Base-by-base conservation (phyloP, 75 land plant genomes). In the Ceratopteris richardii region DNA sequence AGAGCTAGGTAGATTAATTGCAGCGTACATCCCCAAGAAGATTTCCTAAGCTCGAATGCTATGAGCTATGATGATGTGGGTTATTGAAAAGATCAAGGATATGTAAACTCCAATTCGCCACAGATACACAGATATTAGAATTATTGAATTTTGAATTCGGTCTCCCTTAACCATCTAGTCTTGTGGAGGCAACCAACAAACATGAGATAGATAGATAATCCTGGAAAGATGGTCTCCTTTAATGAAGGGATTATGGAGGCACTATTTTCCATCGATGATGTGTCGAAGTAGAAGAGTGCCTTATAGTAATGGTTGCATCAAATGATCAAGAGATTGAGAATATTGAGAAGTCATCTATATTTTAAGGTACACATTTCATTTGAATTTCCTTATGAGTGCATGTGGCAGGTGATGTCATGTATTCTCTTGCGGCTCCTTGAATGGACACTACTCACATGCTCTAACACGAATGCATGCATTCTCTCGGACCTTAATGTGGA, bases 101-200 rank as follows among this genome's bases (percentile, higher is more conserved):
- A 0, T 69, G 70, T 21, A 26, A 30, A 21, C 47, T 57, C 19
- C 70, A 79, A 0, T 12, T 60, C 33, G 81, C 76, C 52, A 52
- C 62, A n/a, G 59, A 3, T 3, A 61, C 40, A 54, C 88, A 30
- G 23, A 84, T 70, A 0, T 84, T 84, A 0, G 88, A 81, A 36
- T 84, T 84, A 44, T 65, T 75, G 51, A 72, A 81, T 48, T n/a
- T n/a, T n/a, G n/a, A n/a, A n/a, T n/a, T 60, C 74, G 31, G 81
- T 78, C 31, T 62, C 61, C 84, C 88, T 17, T 57, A 57, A 4
- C 87, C 87, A 2, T 61, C 67, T 13, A 44, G 70, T 31, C 5
- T 64, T 54, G 19, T 44, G 48, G 59, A 84, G 29, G 48, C 88
- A 57, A 2, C 88, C 88, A 42, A 81, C 78, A 9, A 72, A 68